phyloP scores from a whole-genome alignment of 495 filamentous ascomycete genomes.

The Hyaloscypha variabilis region DNA sequence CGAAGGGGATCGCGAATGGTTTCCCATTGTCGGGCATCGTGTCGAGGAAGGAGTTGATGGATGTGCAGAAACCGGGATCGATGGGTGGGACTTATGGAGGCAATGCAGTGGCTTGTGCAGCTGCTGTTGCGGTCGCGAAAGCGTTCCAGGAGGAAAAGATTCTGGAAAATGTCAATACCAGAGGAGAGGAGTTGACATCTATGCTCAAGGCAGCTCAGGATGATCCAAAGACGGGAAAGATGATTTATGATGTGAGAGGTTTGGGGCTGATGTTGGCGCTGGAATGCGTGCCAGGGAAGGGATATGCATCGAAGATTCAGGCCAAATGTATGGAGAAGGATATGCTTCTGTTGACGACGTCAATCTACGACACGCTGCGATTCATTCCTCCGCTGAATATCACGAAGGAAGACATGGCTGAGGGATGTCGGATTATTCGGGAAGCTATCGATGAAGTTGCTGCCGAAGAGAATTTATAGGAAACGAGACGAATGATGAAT shows the following conservation, averaged over 20 bases:
- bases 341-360: conserved; percentile 22
- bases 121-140: conserved; percentile 57
- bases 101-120: conserved; percentile 61
- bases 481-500: background rate
- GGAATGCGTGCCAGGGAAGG: conserved; percentile 55
- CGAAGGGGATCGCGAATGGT: conserved; percentile 67
- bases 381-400: conserved; percentile 26
- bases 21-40: conserved; percentile 61
- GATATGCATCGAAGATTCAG: conserved; percentile 24
- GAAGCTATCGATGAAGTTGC: conserved; percentile 24
- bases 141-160: conserved; percentile 60
- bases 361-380: conserved; percentile 22
- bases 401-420: conserved; percentile 22
- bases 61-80: conserved; percentile 43
- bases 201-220: conserved; percentile 21
- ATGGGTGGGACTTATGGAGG: conserved; percentile 61
- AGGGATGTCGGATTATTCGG: conserved; percentile 18
- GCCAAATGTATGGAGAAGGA: conserved; percentile 23
- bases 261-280: conserved; percentile 62
- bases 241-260: conserved; percentile 65
- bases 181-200: conserved; percentile 48
- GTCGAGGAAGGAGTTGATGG: conserved; percentile 52
- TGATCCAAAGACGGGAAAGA: conserved; percentile 44
- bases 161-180: conserved; percentile 48
- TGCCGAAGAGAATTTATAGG: background rate